Evolutionary conservation across 257 asterid species (phyloP).

Genomic region (Schizonepeta tenuifolia): DNA sequence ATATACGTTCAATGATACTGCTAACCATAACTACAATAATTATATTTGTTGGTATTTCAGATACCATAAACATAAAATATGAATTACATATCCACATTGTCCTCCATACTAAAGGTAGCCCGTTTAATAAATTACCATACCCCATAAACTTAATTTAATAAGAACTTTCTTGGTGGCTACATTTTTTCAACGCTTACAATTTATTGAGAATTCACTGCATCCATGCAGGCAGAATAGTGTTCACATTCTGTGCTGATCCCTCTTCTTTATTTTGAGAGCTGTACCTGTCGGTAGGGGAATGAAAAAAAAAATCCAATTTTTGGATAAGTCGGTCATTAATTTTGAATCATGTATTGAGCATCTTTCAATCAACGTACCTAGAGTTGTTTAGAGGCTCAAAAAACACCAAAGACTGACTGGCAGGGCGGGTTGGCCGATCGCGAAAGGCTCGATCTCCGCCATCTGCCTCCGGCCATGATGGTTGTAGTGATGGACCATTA

Average conservation of each 20-base stretch:
- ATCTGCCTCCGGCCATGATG: background rate
- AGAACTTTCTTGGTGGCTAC: background rate
- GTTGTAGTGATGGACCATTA: conserved; percentile 1
- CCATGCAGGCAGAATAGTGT: conserved; percentile 52
- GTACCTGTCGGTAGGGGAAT: conserved; percentile 24
- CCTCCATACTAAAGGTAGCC: conserved; percentile 25
- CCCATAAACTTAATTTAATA: background rate
- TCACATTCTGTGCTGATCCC: conserved; percentile 33
- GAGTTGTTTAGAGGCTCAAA: conserved; percentile 36
- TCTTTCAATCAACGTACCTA: background rate
- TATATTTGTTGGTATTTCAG: conserved; percentile 5
- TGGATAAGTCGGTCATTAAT: background rate
- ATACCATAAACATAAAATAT: background rate
- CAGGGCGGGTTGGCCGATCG: background rate
- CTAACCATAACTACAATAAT: background rate
- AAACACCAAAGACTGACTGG: conserved; percentile 3
- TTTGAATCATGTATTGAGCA: background rate
- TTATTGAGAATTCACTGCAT: conserved; percentile 40
- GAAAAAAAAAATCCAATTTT: background rate
- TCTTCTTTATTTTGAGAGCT: conserved; percentile 28
- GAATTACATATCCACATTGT: conserved; percentile 1
- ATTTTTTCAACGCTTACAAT: background rate
- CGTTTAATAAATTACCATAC: conserved; percentile 20
- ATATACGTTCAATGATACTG: background rate
- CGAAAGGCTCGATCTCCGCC: background rate